Base-by-base conservation (phyloP, 2,329 filamentous ascomycete genomes). In the Penicillium sp. region DNA sequence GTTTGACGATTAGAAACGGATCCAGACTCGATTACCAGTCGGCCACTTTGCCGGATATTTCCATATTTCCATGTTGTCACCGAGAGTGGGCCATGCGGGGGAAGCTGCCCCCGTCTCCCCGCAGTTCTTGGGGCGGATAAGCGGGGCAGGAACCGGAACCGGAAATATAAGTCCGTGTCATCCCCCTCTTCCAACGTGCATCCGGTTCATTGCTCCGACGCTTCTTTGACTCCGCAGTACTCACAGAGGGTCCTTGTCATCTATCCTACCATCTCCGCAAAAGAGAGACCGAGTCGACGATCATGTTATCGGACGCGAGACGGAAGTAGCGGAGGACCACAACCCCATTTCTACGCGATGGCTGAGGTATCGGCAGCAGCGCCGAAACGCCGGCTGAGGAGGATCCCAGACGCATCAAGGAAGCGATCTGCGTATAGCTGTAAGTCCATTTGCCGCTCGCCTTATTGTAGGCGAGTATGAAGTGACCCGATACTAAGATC, bases 401-500 rank as follows among this genome's bases (percentile, higher is more conserved):
- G 44, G 51, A 42, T 53, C 5, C 51, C 51, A 35, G 51, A 47
- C 44, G 33, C 43, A 23, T 53, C 43, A 33, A 33, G 51, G 33
- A 53, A 53, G 51, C 44, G 51, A 48, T 53, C 51, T 6, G 33
- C 51, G 37, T 6, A 53, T 47, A 53, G 51, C 44, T 53, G 51
- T 53, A 53, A 53, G 51, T 47, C 44, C 31, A 6, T 31, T 31
- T 31, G 27, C 27, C 43, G 43, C 11, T 31, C 43, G 43, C 44
- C 22, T 53, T 31, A 25, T 35, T 53, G 43, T 31, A 31, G 27
- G 27, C 27, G 7, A 31, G 27, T 31, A 31, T 31, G 27, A 31
- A 31, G 27, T 31, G 27, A 31, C 27, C 27, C 27, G 27, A 9
- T 31, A 31, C 27, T 31, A 9, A 31, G 27, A 31, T 9, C 9